Base-by-base conservation (phyloP, 352 stramenopile species). In the Globisporangium carolinianum region DNA sequence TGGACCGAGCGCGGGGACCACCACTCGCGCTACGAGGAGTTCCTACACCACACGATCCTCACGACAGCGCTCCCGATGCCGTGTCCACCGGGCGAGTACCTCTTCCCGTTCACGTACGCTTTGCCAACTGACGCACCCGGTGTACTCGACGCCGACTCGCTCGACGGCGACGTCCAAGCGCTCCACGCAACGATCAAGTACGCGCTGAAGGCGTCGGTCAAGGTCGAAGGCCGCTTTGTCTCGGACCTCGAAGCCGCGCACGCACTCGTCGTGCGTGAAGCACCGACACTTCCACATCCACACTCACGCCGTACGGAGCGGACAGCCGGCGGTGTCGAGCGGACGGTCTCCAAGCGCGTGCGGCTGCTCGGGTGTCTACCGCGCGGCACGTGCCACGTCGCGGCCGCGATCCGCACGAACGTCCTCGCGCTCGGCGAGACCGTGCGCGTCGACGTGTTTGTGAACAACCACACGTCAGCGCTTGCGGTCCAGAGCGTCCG, bases 101-200 rank as follows among this genome's bases (percentile, higher is more conserved):
- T 88, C 50, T 88, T 86, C 47, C 78, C 81, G 5, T 76, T 91
- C 63, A 64, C 73, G 39, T 89, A 85, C 55, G 69, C 74, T n/a
- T 57, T 91, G 6, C 72, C 76, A 5, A 62, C 66, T 0, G 66
- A 86, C 37, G 47, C 86, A 7, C 78, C 81, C 1, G 81, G 81
- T 12, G 73, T 83, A 0, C 57, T 89, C 35, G 74, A 89, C 51
- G 78, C 75, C 14, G 71, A 86, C 45, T 65, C 71, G 5, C 61
- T 88, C 47, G 69, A 82, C 49, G 73, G 71, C 43, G 73, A 78
- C 10, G 6, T 48, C 47, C 65, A 75, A 53, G 69, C 68, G 38
- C 66, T 89, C 11, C 75, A 89, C 41, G 76, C 77, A 4, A 87
- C 73, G 12, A 91, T 91, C 63, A 85, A 87, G 56, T 91, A 91